phyloP scores from a whole-genome alignment of 78 protist species.

The Dictyostelium capitatum region DNA sequence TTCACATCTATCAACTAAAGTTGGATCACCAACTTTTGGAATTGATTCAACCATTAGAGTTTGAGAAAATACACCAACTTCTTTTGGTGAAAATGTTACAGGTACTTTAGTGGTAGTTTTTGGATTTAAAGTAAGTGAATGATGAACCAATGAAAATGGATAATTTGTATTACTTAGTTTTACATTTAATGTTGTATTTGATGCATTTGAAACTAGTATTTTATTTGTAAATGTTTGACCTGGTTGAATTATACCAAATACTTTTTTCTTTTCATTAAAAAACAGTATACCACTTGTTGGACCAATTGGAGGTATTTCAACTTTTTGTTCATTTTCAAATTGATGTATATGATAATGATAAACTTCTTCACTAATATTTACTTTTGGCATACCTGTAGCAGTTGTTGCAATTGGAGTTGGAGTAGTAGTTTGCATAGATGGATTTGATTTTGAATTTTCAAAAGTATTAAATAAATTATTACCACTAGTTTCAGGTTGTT shows the following conservation, averaged over 20 bases:
- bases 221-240: background rate
- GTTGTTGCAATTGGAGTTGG: no score
- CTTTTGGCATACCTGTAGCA: background rate
- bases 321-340: background rate
- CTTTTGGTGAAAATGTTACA: background rate
- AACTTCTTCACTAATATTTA: background rate
- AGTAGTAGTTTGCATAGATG: background rate
- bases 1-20: background rate
- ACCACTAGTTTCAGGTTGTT: no score
- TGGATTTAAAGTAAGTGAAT: background rate
- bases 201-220: background rate
- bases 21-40: slow-evolving; percentile 27
- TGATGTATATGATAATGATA: slow-evolving; percentile 5
- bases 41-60: background rate
- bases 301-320: background rate
- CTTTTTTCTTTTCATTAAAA: background rate
- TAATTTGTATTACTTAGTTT: background rate
- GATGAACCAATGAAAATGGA: background rate
- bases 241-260: background rate
- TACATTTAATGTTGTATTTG: background rate
- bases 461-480: slow-evolving; percentile 4
- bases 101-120: slow-evolving; percentile 10
- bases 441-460: background rate
- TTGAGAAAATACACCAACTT: background rate
- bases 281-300: slow-evolving; percentile 5